Evolutionary conservation across 345 rosid genomes (phyloP), one percentile per base, ranked within the genome.

Genomic region (Gossypium arboreum): DNA sequence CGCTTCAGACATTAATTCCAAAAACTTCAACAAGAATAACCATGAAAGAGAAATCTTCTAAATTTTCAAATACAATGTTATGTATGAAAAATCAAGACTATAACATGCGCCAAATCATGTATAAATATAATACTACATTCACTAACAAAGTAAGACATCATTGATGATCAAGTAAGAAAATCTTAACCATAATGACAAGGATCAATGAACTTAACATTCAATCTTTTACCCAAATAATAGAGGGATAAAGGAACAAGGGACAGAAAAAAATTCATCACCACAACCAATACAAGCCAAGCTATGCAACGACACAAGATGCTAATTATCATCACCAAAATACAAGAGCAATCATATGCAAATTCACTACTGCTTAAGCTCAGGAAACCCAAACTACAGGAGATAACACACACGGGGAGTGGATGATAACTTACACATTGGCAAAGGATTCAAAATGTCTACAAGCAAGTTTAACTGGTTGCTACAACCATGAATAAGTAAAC

Each of bases 1-100:
- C 12, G 15, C 24, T 43, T 60, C 54, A 72, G 8, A 45, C 16
- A 2, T 39, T 9, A 73, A 45, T 57, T 41, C 18, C 41, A 29
- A 61, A 60, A 60, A 22, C 56, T 24, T 56, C 9, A 7, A 41
- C 22, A 73, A 9, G 45, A 24, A 45, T 45, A 11, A 73, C 44
- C 64, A 12, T 59, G 25, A 27, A 25, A 12, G 65, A 58, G 68
- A 73, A 39, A 44, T 59, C 10, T 59, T 24, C 55, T 24, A 72
- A 72, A 5, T 5, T 57, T 71, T 41, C 9, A 41, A 22, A 72
- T 20, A 34, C 17, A 41, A 12, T 10, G 20, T 22, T 48, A 68
- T 48, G 24, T 25, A 57, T 55, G 51, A 43, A 7, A 43, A 72
- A 72, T 57, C 52, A 72, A 72, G 34, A 72, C 52, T 22, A 18